Conservation (phyloP, 305 asterid species). For the Euphrasia arctica region DNA sequence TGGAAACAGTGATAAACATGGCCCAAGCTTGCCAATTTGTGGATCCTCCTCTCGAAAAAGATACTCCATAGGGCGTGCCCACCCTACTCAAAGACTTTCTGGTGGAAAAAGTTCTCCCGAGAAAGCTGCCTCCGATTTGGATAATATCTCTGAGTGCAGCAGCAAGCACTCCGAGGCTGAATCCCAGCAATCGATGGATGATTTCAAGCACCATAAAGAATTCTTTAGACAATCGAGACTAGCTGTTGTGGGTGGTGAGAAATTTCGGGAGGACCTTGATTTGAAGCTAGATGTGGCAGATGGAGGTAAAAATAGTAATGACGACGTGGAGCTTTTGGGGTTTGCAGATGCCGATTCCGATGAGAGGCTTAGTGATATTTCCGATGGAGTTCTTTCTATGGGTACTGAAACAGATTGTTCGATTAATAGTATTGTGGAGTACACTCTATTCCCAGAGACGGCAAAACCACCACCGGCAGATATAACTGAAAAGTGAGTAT, state of each 20-base stretch:
- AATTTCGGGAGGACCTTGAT: conserved; percentile 35
- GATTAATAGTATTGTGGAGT: conserved; percentile 69
- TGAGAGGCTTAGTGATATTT: conserved; percentile 90
- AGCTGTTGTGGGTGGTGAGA: conserved; percentile 42
- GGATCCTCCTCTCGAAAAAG: conserved; percentile 69
- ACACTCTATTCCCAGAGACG: conserved; percentile 74
- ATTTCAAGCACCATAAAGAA: conserved; percentile 67
- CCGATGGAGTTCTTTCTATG: conserved; percentile 94
- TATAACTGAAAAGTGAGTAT: conserved; percentile 56
- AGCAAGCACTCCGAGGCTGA: conserved; percentile 86
- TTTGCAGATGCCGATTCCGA: conserved; percentile 86
- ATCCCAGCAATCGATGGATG: conserved; percentile 77
- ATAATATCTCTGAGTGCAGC: conserved; percentile 69
- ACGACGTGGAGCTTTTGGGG: conserved; percentile 65
- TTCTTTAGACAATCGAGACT: conserved; percentile 74
- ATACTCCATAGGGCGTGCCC: conserved; percentile 45
- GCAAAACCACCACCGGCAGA: conserved; percentile 46
- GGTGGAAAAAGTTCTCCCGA: conserved; percentile 43
- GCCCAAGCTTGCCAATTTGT: conserved; percentile 43
- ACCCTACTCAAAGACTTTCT: conserved; percentile 36
- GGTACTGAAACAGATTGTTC: conserved; percentile 94
- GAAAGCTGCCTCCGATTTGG: conserved; percentile 66
- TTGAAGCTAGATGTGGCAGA: conserved; percentile 34
- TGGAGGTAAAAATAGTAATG: conserved; percentile 39
- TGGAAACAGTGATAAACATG: conserved; percentile 46